A percentile compares a stretch with the other conserved stretches of the same genome.
phyloP scores from a whole-genome alignment of 2,329 filamentous ascomycete genomes.

The Cladophialophora exuberans region DNA sequence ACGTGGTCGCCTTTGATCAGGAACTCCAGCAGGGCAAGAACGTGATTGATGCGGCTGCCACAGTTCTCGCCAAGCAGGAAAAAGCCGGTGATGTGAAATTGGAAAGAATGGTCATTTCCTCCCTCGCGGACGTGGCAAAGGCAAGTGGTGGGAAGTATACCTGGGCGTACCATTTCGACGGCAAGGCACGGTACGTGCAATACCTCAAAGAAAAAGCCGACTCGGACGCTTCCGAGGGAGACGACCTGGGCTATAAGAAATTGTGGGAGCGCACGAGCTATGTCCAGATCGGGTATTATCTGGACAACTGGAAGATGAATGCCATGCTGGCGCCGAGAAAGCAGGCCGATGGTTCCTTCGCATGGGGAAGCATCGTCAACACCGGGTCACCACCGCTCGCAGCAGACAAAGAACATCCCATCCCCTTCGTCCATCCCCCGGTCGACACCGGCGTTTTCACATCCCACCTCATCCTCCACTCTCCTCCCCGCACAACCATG shows the following conservation, averaged over 20 bases:
- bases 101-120: slow-evolving; percentile 46
- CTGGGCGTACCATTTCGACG: slow-evolving; percentile 48
- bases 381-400: no score
- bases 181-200: slow-evolving; percentile 42
- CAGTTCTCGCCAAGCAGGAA: background rate
- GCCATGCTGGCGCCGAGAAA: slow-evolving; percentile 9
- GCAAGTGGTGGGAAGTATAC: slow-evolving; percentile 48
- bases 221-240: no score
- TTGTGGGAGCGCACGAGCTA: slow-evolving; percentile 38
- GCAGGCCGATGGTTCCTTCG: slow-evolving; percentile 3
- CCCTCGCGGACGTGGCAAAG: slow-evolving; percentile 41
- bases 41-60: slow-evolving; percentile 41
- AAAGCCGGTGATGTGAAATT: slow-evolving; percentile 32
- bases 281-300: slow-evolving; percentile 41
- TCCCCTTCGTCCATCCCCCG: slow-evolving; percentile 35
- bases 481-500: background rate
- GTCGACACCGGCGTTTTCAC: slow-evolving; percentile 39
- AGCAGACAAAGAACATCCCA: slow-evolving; percentile 1
- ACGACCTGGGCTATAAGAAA: slow-evolving; percentile 31
- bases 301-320: slow-evolving; percentile 36
- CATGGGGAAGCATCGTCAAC: background rate
- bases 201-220: slow-evolving; percentile 34
- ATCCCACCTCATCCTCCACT: slow-evolving; percentile 30
- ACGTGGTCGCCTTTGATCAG: slow-evolving; percentile 17
- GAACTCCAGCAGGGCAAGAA: slow-evolving; percentile 44